A percentile compares a stretch with the other conserved stretches of the same genome.
Evolutionary conservation across 495 filamentous ascomycete genomes (phyloP).

Genomic region (Jackrogersella multiformis): DNA sequence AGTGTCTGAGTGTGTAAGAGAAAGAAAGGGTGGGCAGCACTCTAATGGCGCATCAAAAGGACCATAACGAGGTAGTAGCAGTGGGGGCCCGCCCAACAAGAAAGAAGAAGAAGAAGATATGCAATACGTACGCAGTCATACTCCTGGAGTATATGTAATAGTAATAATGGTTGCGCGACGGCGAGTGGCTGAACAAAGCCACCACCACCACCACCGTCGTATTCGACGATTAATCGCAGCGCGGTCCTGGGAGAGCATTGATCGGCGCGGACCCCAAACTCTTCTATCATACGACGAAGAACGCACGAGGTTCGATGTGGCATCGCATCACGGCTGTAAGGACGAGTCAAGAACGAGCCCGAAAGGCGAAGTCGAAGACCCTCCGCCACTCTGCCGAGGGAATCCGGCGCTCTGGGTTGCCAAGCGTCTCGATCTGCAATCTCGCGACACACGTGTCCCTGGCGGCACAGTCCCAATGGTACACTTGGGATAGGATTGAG

Average conservation of each 20-base stretch:
- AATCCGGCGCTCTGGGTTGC: slow-evolving; percentile 42
- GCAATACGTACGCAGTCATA: slow-evolving; percentile 31
- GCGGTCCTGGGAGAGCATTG: slow-evolving; percentile 19
- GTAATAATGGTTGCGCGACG: slow-evolving; percentile 11
- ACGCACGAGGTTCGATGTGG: slow-evolving; percentile 13
- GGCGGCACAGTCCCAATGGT: slow-evolving; percentile 41
- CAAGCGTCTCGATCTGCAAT: slow-evolving; percentile 43
- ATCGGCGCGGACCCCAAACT: slow-evolving; percentile 42
- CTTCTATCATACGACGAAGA: slow-evolving; percentile 34
- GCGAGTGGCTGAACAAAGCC: slow-evolving; percentile 24
- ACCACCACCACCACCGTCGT: slow-evolving; percentile 34
- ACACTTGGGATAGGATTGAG: slow-evolving; percentile 14
- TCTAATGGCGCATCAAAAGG: slow-evolving; percentile 33
- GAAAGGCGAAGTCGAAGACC: slow-evolving; percentile 32
- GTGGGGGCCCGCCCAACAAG: slow-evolving; percentile 34
- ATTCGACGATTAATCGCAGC: slow-evolving; percentile 24
- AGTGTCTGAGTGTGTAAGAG: neutral
- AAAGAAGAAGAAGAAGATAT: too few relatives aligned
- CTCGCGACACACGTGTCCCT: slow-evolving; percentile 43
- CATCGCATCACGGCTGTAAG: slow-evolving; percentile 28
- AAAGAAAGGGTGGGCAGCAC: slow-evolving; percentile 38
- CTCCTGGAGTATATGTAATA: neutral
- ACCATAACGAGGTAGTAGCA: slow-evolving; percentile 18
- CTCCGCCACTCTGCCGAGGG: slow-evolving; percentile 32
- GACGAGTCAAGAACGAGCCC: slow-evolving; percentile 17